Evolutionary conservation across 2,329 filamentous ascomycete species (phyloP), one percentile per base, ranked within the genome.

Genomic region (Chaetomium strumarium): DNA sequence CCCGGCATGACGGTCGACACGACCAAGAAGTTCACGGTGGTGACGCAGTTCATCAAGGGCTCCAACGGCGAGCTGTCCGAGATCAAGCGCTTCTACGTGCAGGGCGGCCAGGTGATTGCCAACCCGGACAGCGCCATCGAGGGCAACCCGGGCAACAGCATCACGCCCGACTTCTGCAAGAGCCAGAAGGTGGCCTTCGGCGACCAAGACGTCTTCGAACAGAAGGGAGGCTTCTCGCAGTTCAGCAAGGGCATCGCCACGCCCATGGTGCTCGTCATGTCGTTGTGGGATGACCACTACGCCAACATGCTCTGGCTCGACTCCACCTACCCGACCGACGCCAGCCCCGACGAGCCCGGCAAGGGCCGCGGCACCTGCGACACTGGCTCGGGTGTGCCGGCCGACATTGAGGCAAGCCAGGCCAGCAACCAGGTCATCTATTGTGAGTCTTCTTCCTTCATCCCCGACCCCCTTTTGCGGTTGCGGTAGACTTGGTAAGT

Each of bases 291-390:
- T 63, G 84, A 87, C 70, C 78, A 86, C 69, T 68, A 77, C 55
- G 70, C 80, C 63, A 77, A 84, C 70, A 88, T 89, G 84, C 77
- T 85, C 62, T 89, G 86, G 86, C 78, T 90, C 62, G 85, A 89
- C 73, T 80, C 79, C 55, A 78, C 72, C 65, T 85, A 79, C 73
- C 84, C 84, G 46, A 72, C 72, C 55, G 64, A 69, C 55, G 63
- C 65, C 33, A 60, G 70, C 30, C 72, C 71, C 47, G 49, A 51
- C 36, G 58, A 55, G 2, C 72, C 72, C 34, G 81, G 81, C 59
- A 67, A 72, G 53, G 69, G 69, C 41, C 78, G 81, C 62, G 82
- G 82, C 50, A 69, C 71, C 30, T 85, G 81, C 67, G 53, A 72
- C 45, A 74, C 71, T 42, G 68, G 64, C 58, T 78, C 77, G 16